Evolutionary conservation across 2,329 filamentous ascomycete species (phyloP), one percentile per base, ranked within the genome.

Genomic region (Helicocarpus griseus): DNA sequence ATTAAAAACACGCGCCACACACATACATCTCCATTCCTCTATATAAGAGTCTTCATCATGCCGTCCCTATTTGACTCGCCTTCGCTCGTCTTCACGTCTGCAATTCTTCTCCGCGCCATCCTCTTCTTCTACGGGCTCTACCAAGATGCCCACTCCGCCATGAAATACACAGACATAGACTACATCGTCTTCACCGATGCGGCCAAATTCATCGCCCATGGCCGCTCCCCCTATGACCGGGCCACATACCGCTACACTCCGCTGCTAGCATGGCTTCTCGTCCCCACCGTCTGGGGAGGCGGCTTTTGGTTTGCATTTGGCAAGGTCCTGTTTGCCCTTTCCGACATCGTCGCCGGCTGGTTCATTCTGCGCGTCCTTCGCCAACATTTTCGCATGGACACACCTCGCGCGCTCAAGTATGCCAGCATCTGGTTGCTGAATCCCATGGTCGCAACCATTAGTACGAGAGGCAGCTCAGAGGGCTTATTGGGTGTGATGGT

Each of bases 121-220:
- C 82, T 98, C 56, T 79, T 97, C 47, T 66, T 94, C 62, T 97
- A 97, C 68, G 91, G 93, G 53, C 80, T 89, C 54, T 90, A 87
- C 76, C 93, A 98, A 73, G 93, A 98, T 71, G 85, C 88, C 54
- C 78, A 90, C 71, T 94, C 89, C 6, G 84, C 91, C 13, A 73
- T 98, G 64, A 97, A 97, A 72, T 98, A 97, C 75, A 98, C 93
- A 48, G 93, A 98, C 71, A 96, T 98, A 62, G 93, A 98, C 76
- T 98, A 98, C 71, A 83, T 89, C 58, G 93, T 98, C 67, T 98
- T 98, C 75, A 97, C 93, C 46, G 91, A 97, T 68, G 93, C 93
- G 24, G 82, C 93, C 2, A 86, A 87, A 57, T 91, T 86, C 69
- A 73, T 88, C 40, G 72, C 83, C 3, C 73, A 70, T n/a, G 80